Evolutionary conservation across 352 stramenopile genomes (phyloP).

Genomic region (Pythium grandisporangium): DNA sequence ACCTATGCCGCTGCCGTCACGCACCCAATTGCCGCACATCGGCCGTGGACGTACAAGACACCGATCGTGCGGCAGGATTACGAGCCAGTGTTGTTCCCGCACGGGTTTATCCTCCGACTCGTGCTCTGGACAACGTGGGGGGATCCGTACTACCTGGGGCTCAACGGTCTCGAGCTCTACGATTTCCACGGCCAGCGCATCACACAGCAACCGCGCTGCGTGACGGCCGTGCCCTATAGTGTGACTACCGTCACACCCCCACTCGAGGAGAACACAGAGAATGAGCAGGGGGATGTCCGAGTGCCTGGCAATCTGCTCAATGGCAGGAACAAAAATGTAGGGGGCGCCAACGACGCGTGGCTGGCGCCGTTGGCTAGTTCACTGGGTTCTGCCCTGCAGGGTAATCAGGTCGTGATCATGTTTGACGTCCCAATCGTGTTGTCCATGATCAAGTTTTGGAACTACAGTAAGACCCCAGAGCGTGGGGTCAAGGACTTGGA

Average conservation of each 20-base stretch:
- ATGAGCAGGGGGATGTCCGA: slow-evolving; percentile 25
- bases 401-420: slow-evolving; percentile 63
- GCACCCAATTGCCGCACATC: too few relatives aligned
- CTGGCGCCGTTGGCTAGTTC: slow-evolving; percentile 66
- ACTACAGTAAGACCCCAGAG: slow-evolving; percentile 83
- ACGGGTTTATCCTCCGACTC: slow-evolving; percentile 82
- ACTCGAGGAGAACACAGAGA: neutral
- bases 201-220: slow-evolving; percentile 14
- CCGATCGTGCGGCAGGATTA: slow-evolving; percentile 81
- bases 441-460: slow-evolving; percentile 85
- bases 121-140: slow-evolving; percentile 77
- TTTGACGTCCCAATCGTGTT: slow-evolving; percentile 67
- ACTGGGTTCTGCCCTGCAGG: slow-evolving; percentile 26
- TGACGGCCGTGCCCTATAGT: slow-evolving; percentile 50
- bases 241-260: slow-evolving; percentile 26
- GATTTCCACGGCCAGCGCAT: slow-evolving; percentile 41
- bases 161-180: slow-evolving; percentile 79
- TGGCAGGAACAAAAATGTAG: slow-evolving; percentile 63
- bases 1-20: slow-evolving; percentile 26
- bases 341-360: slow-evolving; percentile 65
- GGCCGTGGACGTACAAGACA: slow-evolving; percentile 62
- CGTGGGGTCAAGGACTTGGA: slow-evolving; percentile 77
- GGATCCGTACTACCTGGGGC: slow-evolving; percentile 75
- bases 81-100: slow-evolving; percentile 69
- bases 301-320: slow-evolving; percentile 57